Evolutionary conservation across 2,329 filamentous ascomycete species (phyloP).

Genomic region (Metarhizium guizhouense): DNA sequence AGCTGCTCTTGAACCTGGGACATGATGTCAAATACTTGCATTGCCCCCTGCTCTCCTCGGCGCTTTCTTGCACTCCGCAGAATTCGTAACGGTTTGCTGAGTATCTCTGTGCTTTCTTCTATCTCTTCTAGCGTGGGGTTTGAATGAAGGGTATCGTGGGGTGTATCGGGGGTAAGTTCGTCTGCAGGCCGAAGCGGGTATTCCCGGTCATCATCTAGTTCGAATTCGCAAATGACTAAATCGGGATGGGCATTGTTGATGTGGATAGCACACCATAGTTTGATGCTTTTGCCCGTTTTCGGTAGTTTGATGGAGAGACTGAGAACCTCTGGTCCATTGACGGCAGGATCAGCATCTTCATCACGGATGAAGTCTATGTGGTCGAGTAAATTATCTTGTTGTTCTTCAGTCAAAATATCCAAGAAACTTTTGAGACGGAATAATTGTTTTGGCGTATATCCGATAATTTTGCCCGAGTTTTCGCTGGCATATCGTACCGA

Average conservation of each 20-base stretch:
- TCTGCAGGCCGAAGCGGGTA: slow-evolving; percentile 58
- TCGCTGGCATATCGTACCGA: slow-evolving; percentile 69
- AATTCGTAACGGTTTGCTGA: slow-evolving; percentile 70
- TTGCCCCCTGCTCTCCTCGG: slow-evolving; percentile 70
- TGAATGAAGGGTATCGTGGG: slow-evolving; percentile 65
- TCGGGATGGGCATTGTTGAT: slow-evolving; percentile 59
- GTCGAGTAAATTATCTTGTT: slow-evolving; percentile 73
- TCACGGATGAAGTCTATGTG: slow-evolving; percentile 84
- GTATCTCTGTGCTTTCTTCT: slow-evolving; percentile 63
- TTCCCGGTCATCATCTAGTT: slow-evolving; percentile 66
- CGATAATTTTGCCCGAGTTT: slow-evolving; percentile 67
- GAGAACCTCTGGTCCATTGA: slow-evolving; percentile 80
- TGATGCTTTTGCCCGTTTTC: slow-evolving; percentile 43
- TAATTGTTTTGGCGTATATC: slow-evolving; percentile 66
- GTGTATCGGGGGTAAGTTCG: slow-evolving; percentile 50
- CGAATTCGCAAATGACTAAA: slow-evolving; percentile 79
- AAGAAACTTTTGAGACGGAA: slow-evolving; percentile 69
- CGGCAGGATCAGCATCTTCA: slow-evolving; percentile 64
- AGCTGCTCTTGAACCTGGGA: slow-evolving; percentile 86
- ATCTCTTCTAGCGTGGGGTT: slow-evolving; percentile 68
- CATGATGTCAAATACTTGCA: slow-evolving; percentile 89
- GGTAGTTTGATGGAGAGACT: slow-evolving; percentile 62
- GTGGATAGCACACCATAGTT: slow-evolving; percentile 85
- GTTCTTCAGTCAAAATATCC: slow-evolving; percentile 77
- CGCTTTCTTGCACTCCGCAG: slow-evolving; percentile 66